Conservation (phyloP, 2,329 filamentous ascomycete species). For the Xylariaceae sp. region DNA sequence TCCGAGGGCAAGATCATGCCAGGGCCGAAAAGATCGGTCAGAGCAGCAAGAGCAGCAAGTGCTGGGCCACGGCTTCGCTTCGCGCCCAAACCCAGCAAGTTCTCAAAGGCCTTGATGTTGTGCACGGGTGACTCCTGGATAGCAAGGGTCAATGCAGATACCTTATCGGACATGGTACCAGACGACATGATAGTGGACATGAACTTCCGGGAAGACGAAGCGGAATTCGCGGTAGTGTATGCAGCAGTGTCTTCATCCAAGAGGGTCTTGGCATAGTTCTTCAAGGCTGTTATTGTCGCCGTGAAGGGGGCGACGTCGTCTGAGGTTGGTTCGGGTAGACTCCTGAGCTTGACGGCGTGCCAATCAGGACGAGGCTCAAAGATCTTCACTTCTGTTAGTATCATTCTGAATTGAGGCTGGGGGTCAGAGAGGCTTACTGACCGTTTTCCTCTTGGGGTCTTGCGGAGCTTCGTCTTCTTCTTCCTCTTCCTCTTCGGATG, state of each 20-base stretch:
- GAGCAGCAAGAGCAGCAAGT: slow-evolving; percentile 81
- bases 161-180: slow-evolving; percentile 92
- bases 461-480: slow-evolving; percentile 28
- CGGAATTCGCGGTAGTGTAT: slow-evolving; percentile 68
- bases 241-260: slow-evolving; percentile 71
- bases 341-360: slow-evolving; percentile 43
- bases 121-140: slow-evolving; percentile 95
- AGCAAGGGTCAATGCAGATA: slow-evolving; percentile 88
- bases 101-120: slow-evolving; percentile 84
- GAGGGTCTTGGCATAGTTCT: slow-evolving; percentile 67
- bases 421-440: slow-evolving; percentile 36
- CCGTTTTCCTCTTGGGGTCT: slow-evolving; percentile 36
- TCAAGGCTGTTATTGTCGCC: slow-evolving; percentile 46
- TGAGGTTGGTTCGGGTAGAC: slow-evolving; percentile 41
- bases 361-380: slow-evolving; percentile 56
- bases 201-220: slow-evolving; percentile 89
- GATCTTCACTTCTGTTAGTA: slow-evolving; percentile 35
- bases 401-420: neutral
- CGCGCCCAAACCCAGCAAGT: slow-evolving; percentile 71
- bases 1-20: slow-evolving; percentile 79
- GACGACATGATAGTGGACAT: slow-evolving; percentile 95
- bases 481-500: neutral
- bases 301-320: slow-evolving; percentile 42
- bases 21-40: slow-evolving; percentile 90
- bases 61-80: slow-evolving; percentile 93